Base-by-base conservation (phyloP, 164 flowering plant genomes). In the Chimonanthus praecox region DNA sequence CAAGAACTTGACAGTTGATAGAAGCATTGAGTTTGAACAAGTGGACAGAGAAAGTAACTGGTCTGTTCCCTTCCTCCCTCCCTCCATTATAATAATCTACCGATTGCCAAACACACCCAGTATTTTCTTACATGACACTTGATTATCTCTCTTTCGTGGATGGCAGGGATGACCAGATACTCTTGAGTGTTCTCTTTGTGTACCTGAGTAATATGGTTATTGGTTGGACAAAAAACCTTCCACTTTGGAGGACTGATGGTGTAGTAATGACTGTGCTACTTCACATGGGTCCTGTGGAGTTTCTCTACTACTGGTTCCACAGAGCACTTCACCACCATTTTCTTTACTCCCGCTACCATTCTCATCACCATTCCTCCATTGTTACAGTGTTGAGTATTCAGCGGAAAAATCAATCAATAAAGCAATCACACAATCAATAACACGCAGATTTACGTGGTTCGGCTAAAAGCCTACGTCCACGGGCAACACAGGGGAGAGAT, bases 251-350 rank as follows among this genome's bases (percentile, higher is more conserved):
- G 20, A 73, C 77, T 0, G 82, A 81, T 20, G 88, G 88, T 0
- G 63, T 72, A 4, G 9, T 84, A 5, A 16, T 77, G 0, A 81
- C 69, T 0, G 21, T 75, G 45, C 64, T 86, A 45, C 72, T 81
- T 16, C 88, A 86, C 45, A 46, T 47, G 16, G 87, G 87, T n/a
- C 88, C 84, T 0, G 84, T 86, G 8, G 88, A 86, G 80, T 83
- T 83, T 69, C 62, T 86, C 2, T 86, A 86, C 76, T 84, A 84
- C 49, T 86, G 88, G 88, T 58, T 79, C 16, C 88, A 86, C 65
- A 73, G 88, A 64, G 87, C 87, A 1, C 63, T 86, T 20, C 89
- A 86, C 73, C 89, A 86, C 73, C 87, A 84, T 68, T 84, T 64
- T 68, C 84, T 86, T 49, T 86, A 83, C 81, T 63, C 81, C n/a